Evolutionary conservation across 768 basidiomycete species (phyloP), one percentile per base, ranked within the genome.

Genomic region (Myochromella boudieri): DNA sequence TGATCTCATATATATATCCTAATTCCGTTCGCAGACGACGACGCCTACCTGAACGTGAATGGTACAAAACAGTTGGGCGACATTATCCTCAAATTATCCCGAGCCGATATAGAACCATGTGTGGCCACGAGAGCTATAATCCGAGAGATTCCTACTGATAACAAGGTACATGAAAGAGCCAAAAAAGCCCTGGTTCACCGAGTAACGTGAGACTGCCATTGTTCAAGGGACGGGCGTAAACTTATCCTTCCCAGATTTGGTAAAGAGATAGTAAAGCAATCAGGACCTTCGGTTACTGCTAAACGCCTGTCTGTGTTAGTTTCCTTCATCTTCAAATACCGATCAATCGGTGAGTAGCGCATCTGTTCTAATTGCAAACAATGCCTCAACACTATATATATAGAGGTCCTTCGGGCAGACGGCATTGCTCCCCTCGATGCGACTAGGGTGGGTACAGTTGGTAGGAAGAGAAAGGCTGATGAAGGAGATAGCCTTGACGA

Each of bases 321-420:
- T 15, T 33, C 21, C 9, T 50, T 44, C 38, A 56, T 48, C 51
- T 51, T 49, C 39, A 36, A 52, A 46, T 44, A 50, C 42, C 44
- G 59, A 41, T 53, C 61, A 4, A 46, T 60, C 3, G 57, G 60
- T 56, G 21, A 36, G 55, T 46, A 27, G 22, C 6, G 12, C 15
- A 2, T 20, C 6, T 28, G 7, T 25, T n/a, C n/a, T n/a, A n/a
- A n/a, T n/a, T n/a, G n/a, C n/a, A n/a, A n/a, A n/a, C n/a, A n/a
- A n/a, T n/a, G n/a, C n/a, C n/a, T n/a, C n/a, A n/a, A n/a, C n/a
- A n/a, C n/a, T n/a, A n/a, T n/a, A n/a, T n/a, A 21, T 18, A 14
- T 29, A 54, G 53, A 54, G 11, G 14, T 54, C 31, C 39, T 54
- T 1, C 39, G 43, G 18, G 53, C 50, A 2, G 34, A 48, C 10